Evolutionary conservation across 2,329 filamentous ascomycete genomes (phyloP).

Genomic region (Botrytis pseudocinerea): DNA sequence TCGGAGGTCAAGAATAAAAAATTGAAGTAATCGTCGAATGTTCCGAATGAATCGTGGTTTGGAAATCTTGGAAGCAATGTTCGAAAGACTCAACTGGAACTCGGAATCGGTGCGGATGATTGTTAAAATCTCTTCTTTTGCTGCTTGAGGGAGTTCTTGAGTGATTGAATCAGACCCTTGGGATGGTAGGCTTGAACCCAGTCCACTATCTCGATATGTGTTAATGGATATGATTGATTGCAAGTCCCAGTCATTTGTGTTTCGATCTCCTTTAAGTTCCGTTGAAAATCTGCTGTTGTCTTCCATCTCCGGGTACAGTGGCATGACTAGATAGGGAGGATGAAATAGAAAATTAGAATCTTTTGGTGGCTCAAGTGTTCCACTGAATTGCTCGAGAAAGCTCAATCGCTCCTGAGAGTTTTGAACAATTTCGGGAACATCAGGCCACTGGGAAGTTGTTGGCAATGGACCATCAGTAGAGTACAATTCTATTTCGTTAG

Average conservation of each 20-base stretch:
- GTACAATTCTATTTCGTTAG: no score
- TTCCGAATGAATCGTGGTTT: constrained; percentile 8
- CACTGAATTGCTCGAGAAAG: no score
- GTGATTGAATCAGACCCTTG: not conserved
- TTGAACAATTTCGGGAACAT: no score
- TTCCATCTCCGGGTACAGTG: no score
- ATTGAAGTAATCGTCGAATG: not conserved
- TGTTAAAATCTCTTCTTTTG: not conserved
- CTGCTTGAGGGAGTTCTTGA: constrained; percentile 7
- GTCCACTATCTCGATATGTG: not conserved
- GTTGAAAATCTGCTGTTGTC: no score
- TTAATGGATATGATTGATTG: not conserved
- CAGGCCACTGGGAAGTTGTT: no score
- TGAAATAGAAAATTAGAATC: no score
- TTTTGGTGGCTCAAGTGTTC: no score
- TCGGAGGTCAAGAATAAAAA: not conserved
- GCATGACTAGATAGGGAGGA: no score
- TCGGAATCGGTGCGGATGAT: not conserved
- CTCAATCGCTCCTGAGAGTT: no score
- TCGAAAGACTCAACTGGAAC: not conserved
- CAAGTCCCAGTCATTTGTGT: not conserved
- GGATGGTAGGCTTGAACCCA: constrained; percentile 2
- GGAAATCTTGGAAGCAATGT: not conserved
- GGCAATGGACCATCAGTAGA: no score
- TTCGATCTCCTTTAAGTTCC: no score